A percentile compares a stretch with the other conserved stretches of the same genome.
These are phyloP conservation scores for Solioccasus polychromus DNA, from an alignment of 768 basidiomycete genomes.

Conservation along the genomic window DNA sequence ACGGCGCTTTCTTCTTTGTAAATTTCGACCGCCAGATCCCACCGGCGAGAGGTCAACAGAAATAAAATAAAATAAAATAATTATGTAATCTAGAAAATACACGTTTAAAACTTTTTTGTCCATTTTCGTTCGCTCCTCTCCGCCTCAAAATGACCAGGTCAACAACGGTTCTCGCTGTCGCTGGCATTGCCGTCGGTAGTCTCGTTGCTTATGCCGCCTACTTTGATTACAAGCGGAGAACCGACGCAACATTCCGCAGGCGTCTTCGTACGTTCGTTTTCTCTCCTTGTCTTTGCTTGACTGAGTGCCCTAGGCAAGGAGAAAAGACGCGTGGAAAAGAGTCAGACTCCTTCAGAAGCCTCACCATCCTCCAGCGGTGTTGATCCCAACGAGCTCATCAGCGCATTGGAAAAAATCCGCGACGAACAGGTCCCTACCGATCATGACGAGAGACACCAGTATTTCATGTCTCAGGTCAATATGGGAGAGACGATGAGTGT, in stretches of 20 bases:
- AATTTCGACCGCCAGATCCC: constrained; percentile 21
- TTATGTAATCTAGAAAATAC: constrained; percentile 3
- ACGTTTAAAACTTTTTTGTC: constrained; percentile 1
- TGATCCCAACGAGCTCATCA: constrained; percentile 53
- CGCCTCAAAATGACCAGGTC: constrained; percentile 28
- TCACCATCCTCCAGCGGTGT: constrained; percentile 28
- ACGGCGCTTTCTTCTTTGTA: constrained; percentile 17
- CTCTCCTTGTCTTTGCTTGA: not conserved
- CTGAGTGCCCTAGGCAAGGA: constrained; percentile 66
- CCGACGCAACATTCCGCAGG: constrained; percentile 84
- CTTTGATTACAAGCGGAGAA: constrained; percentile 93
- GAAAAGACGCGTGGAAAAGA: constrained; percentile 83
- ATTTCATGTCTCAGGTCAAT: constrained; percentile 88
- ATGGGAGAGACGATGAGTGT: constrained; percentile 81
- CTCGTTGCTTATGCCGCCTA: constrained; percentile 82
- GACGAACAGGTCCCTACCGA: constrained; percentile 63
- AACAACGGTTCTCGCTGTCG: constrained; percentile 40
- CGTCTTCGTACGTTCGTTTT: constrained; percentile 64
- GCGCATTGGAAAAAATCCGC: constrained; percentile 64
- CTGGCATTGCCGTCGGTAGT: constrained; percentile 48
- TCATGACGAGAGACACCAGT: constrained; percentile 79
- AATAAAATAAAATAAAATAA: constrained; percentile 21
- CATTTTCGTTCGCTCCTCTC: constrained; percentile 5
- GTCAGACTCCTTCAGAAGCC: constrained; percentile 44
- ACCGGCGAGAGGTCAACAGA: constrained; percentile 9